Base-by-base conservation (phyloP, 306 rosid genomes). In the Ormosia semicastrata region DNA sequence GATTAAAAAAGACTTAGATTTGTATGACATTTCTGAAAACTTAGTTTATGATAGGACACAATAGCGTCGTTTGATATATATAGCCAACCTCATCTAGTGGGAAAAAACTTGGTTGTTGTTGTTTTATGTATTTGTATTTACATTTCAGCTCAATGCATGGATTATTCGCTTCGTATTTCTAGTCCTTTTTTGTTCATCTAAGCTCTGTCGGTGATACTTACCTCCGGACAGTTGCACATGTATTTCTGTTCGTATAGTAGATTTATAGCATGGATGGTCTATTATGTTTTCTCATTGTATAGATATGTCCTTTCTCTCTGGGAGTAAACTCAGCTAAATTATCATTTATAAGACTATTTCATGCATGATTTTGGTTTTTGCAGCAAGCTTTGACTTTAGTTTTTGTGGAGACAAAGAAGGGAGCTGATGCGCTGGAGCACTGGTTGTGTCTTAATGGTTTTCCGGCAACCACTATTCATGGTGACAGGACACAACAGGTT, bases 381-480 rank as follows among this genome's bases (percentile, higher is more conserved):
- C 97, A 95, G 98, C 99, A 95, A 92, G 86, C 98, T 71, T 88
- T 95, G 82, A 95, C 98, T 32, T 89, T 95, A 82, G 98, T 95
- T 58, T 93, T 95, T 87, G 99, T 95, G 87, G 99, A 95, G 96
- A 95, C 99, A 79, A 95, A 95, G 88, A 95, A 95, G 85, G 98
- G 99, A 87, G 99, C 98, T 65, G 99, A 95, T 85, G 86, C 98
- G 6, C 92, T 95, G 74, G 99, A 95, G 83, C 87, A 93, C 60
- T 95, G 98, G 98, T 69, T 95, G 64, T 89, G 91, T 36, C 63
- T 83, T 14, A 90, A 94, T 81, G 91, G 89, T 77, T 95, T 95
- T 85, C 98, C 99, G n/a, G 99, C 99, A 71, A 95, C 99, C 62
- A 93, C 96, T 77, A 95, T 95, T 77, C 99, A 95, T 15, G 98